Base-by-base conservation (phyloP, 331 rosid genomes). In the Spiraea crenata region DNA sequence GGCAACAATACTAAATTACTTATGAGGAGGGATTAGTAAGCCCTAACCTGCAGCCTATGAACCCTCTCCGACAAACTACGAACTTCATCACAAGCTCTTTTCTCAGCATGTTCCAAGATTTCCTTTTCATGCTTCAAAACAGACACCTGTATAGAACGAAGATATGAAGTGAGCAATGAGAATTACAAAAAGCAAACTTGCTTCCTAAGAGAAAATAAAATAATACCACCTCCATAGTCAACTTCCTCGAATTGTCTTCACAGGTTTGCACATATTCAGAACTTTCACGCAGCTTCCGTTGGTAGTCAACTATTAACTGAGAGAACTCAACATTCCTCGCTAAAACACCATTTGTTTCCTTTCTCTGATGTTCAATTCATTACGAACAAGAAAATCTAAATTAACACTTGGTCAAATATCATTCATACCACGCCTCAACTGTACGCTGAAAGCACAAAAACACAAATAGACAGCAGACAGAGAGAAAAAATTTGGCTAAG, bases 241-340 rank as follows among this genome's bases (percentile, higher is more conserved):
- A 82, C 81, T 86, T 95, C 78, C 95, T 79, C 38, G 95, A 85
- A 11, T 17, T 60, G 76, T 91, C 99, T 74, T 87, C 93, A 19
- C 93, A 83, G 52, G 86, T 86, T 71, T 73, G 88, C 77, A 89
- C 17, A 7, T 90, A 85, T 78, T 89, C 97, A 7, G 96, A 86
- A 82, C 83, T 83, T 80, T 91, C 95, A 47, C 97, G 96, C 69
- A 89, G 68, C 79, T 89, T 95, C 44, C 83, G 75, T 77, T 95
- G 99, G 83, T 91, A 89, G 73, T 91, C 92, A 55, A 91, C 81
- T 72, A 95, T 66, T 74, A 89, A 75, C 78, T 89, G 97, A 49
- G 99, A 87, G 67, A 95, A 95, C 72, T 91, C 97, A 63, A 91
- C 85, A 75, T 95, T 95, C 76, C 99, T 90, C 41, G 85, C 85